Base-by-base conservation (phyloP, 2,329 filamentous ascomycete genomes). In the Diaporthe ilicicola region DNA sequence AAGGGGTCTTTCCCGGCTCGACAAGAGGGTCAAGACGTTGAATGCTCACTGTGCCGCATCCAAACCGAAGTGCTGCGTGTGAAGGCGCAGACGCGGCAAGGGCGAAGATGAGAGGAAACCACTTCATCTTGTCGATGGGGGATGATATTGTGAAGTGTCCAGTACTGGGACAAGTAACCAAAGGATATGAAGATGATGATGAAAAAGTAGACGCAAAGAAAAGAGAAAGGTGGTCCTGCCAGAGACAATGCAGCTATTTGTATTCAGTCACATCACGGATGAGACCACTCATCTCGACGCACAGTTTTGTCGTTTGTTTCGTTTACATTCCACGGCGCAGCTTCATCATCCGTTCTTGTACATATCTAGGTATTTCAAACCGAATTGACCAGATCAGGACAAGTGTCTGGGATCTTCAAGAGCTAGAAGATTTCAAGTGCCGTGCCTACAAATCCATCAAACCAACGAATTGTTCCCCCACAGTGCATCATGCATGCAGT, bases 51-150 rank as follows among this genome's bases (percentile, higher is more conserved):
- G 77, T 77, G 5, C 76, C 76, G 72, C 77, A 79, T 56, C 76
- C 74, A 70, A 79, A 79, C 5, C 77, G 77, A 27, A 79, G 76
- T 10, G 75, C 74, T n/a, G 75, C 76, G 56, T 76, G 73, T n/a
- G 56, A 34, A 12, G 56, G 56, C 59, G 44, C 42, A 9, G 44
- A 48, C 5, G 59, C 29, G 56, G 70, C 74, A 44, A 76, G 73
- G 27, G 34, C 19, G 44, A 76, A 73, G 27, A 17, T 3, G 13
- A 54, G 32, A 24, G 32, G 24, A 34, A 19, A 27, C n/a, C 15
- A 34, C 67, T 54, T 69, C 67, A 69, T 69, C n/a, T 22, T 29
- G 15, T 7, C 6, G 15, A n/a, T n/a, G 3, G 19, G 0, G 4
- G 59, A 46, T 8, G n/a, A 1, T 37, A 5, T 3, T 64, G 0